Conservation (phyloP, 2,329 filamentous ascomycete species). For the Curvularia verruculosa region DNA sequence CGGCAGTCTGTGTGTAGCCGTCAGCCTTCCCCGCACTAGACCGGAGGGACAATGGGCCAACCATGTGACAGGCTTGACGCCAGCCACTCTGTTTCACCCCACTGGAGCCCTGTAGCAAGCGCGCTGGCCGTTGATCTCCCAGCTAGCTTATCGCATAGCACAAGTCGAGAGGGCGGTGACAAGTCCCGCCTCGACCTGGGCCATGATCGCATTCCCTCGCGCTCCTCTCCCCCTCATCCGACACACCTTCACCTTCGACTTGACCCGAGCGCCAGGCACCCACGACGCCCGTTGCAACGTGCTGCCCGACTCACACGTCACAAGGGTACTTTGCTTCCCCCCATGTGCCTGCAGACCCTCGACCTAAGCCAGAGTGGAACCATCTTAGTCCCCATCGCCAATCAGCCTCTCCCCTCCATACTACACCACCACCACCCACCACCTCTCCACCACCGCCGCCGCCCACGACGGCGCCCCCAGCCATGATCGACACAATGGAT, state of each 20-base stretch:
- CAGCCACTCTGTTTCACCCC: conserved; percentile 44
- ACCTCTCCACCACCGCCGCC: conserved; percentile 5
- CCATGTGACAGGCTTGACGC: conserved; percentile 19
- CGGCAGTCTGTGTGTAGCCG: neutral
- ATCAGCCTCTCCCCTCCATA: conserved; percentile 28
- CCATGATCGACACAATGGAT: conserved; percentile 41
- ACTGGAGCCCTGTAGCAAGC: conserved; percentile 27
- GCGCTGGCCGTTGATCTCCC: conserved; percentile 28
- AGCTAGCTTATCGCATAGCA: conserved; percentile 22
- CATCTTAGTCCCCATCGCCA: conserved; percentile 22
- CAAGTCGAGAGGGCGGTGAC: conserved; percentile 11
- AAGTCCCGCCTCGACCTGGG: neutral
- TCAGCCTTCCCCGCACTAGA: conserved; percentile 26
- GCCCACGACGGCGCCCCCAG: conserved; percentile 12
- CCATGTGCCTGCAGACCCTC: conserved; percentile 41
- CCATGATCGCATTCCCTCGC: conserved; percentile 15
- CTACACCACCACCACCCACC: conserved; percentile 9
- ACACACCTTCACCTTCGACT: neutral
- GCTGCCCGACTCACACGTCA: conserved; percentile 39
- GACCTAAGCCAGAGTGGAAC: conserved; percentile 28
- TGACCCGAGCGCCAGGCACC: conserved; percentile 32
- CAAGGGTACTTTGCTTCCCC: conserved; percentile 31
- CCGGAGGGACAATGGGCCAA: conserved; percentile 26
- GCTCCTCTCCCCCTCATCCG: neutral
- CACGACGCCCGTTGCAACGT: conserved; percentile 13